Conservation (phyloP, 2,329 filamentous ascomycete genomes). For the Hypoxylon rubiginosum region DNA sequence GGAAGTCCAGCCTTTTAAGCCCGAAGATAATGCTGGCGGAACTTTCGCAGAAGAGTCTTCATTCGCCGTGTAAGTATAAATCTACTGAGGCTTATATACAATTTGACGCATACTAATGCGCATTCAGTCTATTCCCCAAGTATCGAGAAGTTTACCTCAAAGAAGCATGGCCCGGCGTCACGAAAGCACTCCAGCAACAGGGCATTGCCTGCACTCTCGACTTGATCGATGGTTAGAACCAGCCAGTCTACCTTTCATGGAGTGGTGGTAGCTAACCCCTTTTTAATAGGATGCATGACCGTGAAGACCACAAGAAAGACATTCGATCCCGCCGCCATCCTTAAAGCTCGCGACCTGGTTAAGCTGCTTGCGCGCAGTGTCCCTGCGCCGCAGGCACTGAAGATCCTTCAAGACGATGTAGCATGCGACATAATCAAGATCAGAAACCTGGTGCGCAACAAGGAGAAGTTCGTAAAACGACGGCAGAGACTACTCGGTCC, state of each 20-base stretch:
- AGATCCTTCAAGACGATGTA: slow-evolving; percentile 91
- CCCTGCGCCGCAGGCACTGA: slow-evolving; percentile 91
- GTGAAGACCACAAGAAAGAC: slow-evolving; percentile 94
- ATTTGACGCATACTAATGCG: slow-evolving; percentile 6
- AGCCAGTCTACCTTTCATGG: not conserved
- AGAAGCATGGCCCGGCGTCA: slow-evolving; percentile 89
- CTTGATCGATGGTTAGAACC: slow-evolving; percentile 80
- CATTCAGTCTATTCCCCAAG: slow-evolving; percentile 84
- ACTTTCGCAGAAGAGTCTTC: slow-evolving; percentile 94
- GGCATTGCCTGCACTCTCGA: slow-evolving; percentile 94
- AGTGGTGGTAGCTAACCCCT: slow-evolving; percentile 30
- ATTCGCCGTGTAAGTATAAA: slow-evolving; percentile 66
- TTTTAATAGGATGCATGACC: slow-evolving; percentile 77
- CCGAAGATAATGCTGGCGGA: slow-evolving; percentile 86
- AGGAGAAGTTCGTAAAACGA: slow-evolving; percentile 95
- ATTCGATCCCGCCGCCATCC: slow-evolving; percentile 88
- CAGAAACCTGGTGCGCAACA: slow-evolving; percentile 88
- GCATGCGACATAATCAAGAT: slow-evolving; percentile 98
- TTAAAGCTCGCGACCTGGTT: slow-evolving; percentile 94
- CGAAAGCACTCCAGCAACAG: slow-evolving; percentile 84
- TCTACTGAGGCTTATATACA: not conserved
- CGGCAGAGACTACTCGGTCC: slow-evolving; percentile 93
- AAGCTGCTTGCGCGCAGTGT: slow-evolving; percentile 93
- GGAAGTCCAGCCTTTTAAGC: slow-evolving; percentile 90
- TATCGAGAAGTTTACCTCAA: slow-evolving; percentile 96